These are phyloP conservation scores for Thinopyrum elongatum DNA, from an alignment of 176 grass and related monocot species.

Conservation along the genomic window DNA sequence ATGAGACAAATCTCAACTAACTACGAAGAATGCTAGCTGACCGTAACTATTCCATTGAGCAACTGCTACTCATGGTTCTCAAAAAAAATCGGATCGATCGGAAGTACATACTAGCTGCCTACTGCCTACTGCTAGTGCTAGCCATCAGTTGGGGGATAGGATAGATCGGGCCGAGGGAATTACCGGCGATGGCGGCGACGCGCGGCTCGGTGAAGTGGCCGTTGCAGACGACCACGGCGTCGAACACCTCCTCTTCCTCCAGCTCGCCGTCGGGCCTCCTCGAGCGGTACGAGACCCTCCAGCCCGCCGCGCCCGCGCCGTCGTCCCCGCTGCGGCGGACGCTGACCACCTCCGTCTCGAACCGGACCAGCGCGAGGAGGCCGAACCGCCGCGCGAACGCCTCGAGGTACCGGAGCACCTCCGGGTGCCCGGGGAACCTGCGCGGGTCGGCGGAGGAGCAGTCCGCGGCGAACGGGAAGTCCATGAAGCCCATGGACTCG, in stretches of 20 bases:
- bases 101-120: no score
- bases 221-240: conserved; percentile 59
- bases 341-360: conserved; percentile 45
- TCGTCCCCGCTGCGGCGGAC: conserved; percentile 14
- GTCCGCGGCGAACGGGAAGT: conserved; percentile 59
- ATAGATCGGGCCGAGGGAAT: not conserved
- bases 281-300: conserved; percentile 22
- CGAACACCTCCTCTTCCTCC: conserved; percentile 40
- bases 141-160: no score
- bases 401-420: conserved; percentile 55
- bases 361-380: conserved; percentile 31
- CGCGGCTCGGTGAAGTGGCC: conserved; percentile 57
- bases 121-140: no score
- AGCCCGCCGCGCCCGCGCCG: not conserved
- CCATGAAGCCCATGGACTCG: conserved; percentile 79
- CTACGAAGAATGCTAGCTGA: no score
- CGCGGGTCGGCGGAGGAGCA: conserved; percentile 23
- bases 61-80: no score
- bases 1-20: no score
- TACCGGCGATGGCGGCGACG: conserved; percentile 59
- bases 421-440: conserved; percentile 46
- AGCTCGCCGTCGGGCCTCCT: not conserved
- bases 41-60: no score
- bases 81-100: no score
- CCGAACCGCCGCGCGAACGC: conserved; percentile 49